These are phyloP conservation scores for Xylaria sp. DNA, from an alignment of 2,329 filamentous ascomycete species.

Conservation along the genomic window DNA sequence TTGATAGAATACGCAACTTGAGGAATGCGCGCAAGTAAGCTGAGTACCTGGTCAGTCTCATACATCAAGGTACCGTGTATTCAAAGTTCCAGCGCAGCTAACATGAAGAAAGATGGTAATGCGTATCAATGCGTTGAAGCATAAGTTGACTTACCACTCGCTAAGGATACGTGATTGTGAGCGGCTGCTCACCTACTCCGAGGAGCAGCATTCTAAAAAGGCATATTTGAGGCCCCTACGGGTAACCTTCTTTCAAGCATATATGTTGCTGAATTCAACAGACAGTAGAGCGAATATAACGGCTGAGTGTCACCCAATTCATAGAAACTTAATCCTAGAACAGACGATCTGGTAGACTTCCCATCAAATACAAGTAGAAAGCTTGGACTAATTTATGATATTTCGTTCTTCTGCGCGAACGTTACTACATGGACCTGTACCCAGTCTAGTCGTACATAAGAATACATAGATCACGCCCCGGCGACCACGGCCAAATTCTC, in stretches of 20 bases:
- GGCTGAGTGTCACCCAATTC: not conserved
- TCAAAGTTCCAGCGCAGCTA: not conserved
- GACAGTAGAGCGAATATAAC: not conserved
- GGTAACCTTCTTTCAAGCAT: not conserved
- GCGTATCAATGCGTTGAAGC: not conserved
- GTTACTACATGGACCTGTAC: not conserved
- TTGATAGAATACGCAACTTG: not conserved
- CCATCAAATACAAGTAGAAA: not conserved
- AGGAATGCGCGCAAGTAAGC: not conserved
- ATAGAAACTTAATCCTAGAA: not conserved
- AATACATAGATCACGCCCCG: conserved; percentile 61
- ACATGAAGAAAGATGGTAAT: not conserved
- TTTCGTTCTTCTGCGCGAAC: not conserved
- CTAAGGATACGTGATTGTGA: not conserved
- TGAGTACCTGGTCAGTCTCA: not conserved
- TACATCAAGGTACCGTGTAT: no score
- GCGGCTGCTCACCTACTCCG: not conserved
- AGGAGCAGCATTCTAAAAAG: not conserved
- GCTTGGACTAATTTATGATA: not conserved
- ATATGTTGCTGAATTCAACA: not conserved
- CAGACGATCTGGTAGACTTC: not conserved
- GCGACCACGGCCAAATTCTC: conserved; percentile 92
- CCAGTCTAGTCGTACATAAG: conserved; percentile 4
- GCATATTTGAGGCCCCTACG: not conserved
- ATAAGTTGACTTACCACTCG: not conserved